These are phyloP conservation scores for Pleurostoma richardsiae DNA, from an alignment of 2,329 filamentous ascomycete species.

Conservation along the genomic window DNA sequence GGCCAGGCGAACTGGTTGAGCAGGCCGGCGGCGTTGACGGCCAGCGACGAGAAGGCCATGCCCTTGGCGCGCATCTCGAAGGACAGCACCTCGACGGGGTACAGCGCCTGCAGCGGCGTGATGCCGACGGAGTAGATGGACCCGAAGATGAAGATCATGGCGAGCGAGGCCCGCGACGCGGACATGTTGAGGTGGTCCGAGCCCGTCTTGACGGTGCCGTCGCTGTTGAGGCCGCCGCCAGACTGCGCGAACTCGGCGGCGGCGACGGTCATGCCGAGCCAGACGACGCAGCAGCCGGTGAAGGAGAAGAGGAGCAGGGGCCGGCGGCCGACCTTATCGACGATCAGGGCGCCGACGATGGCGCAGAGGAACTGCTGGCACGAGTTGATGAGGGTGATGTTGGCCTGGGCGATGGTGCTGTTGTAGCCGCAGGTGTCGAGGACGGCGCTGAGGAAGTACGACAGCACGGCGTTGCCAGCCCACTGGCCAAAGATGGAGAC, in stretches of 20 bases:
- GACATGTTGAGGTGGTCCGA: constrained; percentile 21
- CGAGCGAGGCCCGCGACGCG: constrained; percentile 40
- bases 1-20: constrained; percentile 38
- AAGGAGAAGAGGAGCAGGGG: constrained; percentile 47
- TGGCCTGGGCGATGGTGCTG: constrained; percentile 31
- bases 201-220: constrained; percentile 14
- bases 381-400: constrained; percentile 47
- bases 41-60: constrained; percentile 34
- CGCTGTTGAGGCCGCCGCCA: constrained; percentile 18
- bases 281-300: constrained; percentile 40
- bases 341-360: constrained; percentile 41
- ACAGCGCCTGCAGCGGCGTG: constrained; percentile 42
- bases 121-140: constrained; percentile 46
- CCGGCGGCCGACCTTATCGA: constrained; percentile 46
- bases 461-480: constrained; percentile 31
- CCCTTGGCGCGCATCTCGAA: constrained; percentile 34
- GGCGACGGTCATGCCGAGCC: constrained; percentile 44
- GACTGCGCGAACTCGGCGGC: constrained; percentile 29
- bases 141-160: constrained; percentile 50
- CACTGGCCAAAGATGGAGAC: constrained; percentile 39
- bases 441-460: constrained; percentile 45
- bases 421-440: constrained; percentile 45
- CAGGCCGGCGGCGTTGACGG: constrained; percentile 35
- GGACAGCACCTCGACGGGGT: constrained; percentile 32
- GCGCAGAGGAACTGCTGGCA: constrained; percentile 45